These are phyloP conservation scores for Selenicereus undatus DNA, from an alignment of 148 eudicot genomes.

Conservation along the genomic window DNA sequence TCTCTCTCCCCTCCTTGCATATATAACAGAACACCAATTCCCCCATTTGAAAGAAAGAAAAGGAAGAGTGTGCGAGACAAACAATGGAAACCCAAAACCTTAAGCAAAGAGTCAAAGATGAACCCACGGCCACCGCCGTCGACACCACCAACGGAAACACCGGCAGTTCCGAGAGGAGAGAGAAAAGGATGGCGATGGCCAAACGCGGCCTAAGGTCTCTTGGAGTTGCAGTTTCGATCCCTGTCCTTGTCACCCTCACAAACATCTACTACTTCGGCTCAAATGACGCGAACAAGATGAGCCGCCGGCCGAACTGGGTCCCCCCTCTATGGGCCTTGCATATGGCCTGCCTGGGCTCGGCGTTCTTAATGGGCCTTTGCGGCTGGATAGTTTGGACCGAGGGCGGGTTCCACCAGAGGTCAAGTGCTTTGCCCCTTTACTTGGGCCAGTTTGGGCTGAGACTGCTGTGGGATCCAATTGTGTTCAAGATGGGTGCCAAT, in stretches of 20 bases:
- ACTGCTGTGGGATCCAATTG: slow-evolving; percentile 63
- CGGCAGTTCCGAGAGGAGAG: slow-evolving; percentile 9
- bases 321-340: slow-evolving; percentile 72
- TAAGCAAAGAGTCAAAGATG: slow-evolving; percentile 33
- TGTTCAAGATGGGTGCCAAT: slow-evolving; percentile 45
- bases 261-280: slow-evolving; percentile 46
- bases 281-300: slow-evolving; percentile 23
- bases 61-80: background rate
- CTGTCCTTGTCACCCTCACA: slow-evolving; percentile 41
- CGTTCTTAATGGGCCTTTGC: slow-evolving; percentile 58
- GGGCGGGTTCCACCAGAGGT: slow-evolving; percentile 69
- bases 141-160: background rate
- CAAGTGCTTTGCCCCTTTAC: slow-evolving; percentile 35
- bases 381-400: slow-evolving; percentile 93
- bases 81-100: slow-evolving; percentile 40
- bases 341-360: slow-evolving; percentile 41
- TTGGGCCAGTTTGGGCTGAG: slow-evolving; percentile 54
- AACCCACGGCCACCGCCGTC: background rate
- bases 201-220: slow-evolving; percentile 63
- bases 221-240: slow-evolving; percentile 49
- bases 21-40: background rate
- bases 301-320: slow-evolving; percentile 36
- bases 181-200: slow-evolving; percentile 39
- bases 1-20: background rate
- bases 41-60: background rate